A percentile compares a stretch with the other conserved stretches of the same genome.
These are phyloP conservation scores for Ophiocordyceps unilateralis DNA, from an alignment of 2,329 filamentous ascomycete species.

Conservation along the genomic window DNA sequence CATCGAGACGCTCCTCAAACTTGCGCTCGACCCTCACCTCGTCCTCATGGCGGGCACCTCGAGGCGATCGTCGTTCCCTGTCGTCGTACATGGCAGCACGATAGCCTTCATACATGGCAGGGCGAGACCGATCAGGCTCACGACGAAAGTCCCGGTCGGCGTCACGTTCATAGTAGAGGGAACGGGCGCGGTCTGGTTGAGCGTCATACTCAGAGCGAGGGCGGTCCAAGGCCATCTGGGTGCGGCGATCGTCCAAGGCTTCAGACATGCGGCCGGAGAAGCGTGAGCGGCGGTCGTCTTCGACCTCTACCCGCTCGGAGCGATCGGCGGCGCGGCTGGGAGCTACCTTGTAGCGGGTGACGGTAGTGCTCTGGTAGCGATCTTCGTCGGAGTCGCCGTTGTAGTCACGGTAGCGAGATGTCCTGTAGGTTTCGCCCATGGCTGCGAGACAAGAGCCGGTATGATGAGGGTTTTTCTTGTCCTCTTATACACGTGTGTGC, in stretches of 20 bases:
- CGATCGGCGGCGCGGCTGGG: slow-evolving; percentile 22
- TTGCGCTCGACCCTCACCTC: slow-evolving; percentile 38
- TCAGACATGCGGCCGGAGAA: slow-evolving; percentile 25
- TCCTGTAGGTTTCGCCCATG: slow-evolving; percentile 3
- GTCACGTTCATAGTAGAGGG: slow-evolving; percentile 26
- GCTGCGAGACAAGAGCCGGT: not conserved
- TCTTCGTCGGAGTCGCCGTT: slow-evolving; percentile 25
- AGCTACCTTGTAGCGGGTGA: slow-evolving; percentile 34
- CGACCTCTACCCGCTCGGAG: slow-evolving; percentile 24
- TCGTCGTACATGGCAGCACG: slow-evolving; percentile 17
- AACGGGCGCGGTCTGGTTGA: slow-evolving; percentile 19
- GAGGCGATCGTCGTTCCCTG: slow-evolving; percentile 24
- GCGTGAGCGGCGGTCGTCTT: slow-evolving; percentile 27
- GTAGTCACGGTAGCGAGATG: slow-evolving; percentile 16
- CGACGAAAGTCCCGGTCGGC: slow-evolving; percentile 15
- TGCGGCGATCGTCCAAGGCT: slow-evolving; percentile 24
- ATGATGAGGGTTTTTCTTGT: no score
- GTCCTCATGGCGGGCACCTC: slow-evolving; percentile 23
- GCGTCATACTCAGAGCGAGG: slow-evolving; percentile 31
- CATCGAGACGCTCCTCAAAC: slow-evolving; percentile 30
- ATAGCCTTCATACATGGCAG: slow-evolving; percentile 3
- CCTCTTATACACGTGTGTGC: no score
- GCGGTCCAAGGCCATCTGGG: slow-evolving; percentile 23
- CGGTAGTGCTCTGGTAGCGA: slow-evolving; percentile 26
- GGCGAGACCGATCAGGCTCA: slow-evolving; percentile 11